Base-by-base conservation (phyloP, 345 rosid genomes). In the Pistacia integerrima region DNA sequence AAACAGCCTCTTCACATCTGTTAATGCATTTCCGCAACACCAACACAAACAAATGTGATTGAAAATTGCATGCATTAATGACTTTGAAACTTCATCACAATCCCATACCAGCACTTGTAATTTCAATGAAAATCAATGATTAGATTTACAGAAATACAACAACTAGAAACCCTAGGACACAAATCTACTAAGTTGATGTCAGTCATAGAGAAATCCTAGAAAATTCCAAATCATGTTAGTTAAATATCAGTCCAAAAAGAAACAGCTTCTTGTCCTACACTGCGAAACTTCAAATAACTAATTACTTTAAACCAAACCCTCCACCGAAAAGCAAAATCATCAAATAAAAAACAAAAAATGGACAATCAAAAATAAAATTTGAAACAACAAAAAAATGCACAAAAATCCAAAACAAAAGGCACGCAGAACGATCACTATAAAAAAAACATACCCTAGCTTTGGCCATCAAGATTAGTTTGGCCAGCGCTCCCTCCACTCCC, bases 381-480 rank as follows among this genome's bases (percentile, higher is more conserved):
- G 14, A 33, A 28, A 69, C 22, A 56, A 75, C 58, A 71, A 25
- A 64, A 28, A 3, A 18, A 25, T 28, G 20, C 13, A 65, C 2
- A n/a, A 65, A 36, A 54, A 55, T n/a, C 54, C 11, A 22, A 54
- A 54, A 55, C 16, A 74, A 64, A 55, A 9, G 28, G 12, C 25
- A n/a, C 5, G 18, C 4, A 6, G 9, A 44, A 55, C 5, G 46
- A 62, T 30, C 48, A 36, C 70, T 5, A 11, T 16, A 56, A 68
- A 59, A 7, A 25, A 49, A 1, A 38, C 54, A 44, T 4, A 22
- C 73, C 79, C 10, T 78, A 85, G 90, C 85, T 86, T 74, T 88
- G 86, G 52, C 85, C 86, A 76, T 89, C 95, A 11, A 85, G 91
- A 84, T 85, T 91, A 51, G 90, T 93, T 55, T 89, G 98, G 51